These are phyloP conservation scores for Termitomyces titanicus DNA, from an alignment of 768 basidiomycete genomes.

Conservation along the genomic window DNA sequence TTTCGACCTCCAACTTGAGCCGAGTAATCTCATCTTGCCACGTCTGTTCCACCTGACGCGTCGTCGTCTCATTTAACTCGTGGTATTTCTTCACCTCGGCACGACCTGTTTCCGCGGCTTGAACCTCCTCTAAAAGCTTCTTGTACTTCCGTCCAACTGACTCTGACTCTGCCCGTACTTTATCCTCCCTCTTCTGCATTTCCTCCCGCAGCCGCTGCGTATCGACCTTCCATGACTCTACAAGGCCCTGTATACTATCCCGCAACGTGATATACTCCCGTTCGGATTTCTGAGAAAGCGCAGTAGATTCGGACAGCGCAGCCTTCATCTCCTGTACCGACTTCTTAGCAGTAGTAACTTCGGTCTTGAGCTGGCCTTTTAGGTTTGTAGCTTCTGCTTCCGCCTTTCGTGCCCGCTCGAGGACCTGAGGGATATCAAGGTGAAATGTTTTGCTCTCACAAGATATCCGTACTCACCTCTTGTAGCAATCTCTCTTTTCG, in stretches of 20 bases:
- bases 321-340: conserved; percentile 78
- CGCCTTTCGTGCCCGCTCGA: conserved; percentile 83
- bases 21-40: conserved; percentile 55
- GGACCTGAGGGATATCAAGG: conserved; percentile 42
- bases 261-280: conserved; percentile 79
- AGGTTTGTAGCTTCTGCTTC: conserved; percentile 70
- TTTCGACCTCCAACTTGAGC: conserved; percentile 52
- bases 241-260: conserved; percentile 71
- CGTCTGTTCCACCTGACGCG: conserved; percentile 55
- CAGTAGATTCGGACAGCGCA: conserved; percentile 67
- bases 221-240: conserved; percentile 72
- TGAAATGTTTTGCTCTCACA: background rate
- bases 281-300: conserved; percentile 76
- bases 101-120: conserved; percentile 43
- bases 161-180: conserved; percentile 64
- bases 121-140: conserved; percentile 58
- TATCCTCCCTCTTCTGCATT: conserved; percentile 72
- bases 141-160: conserved; percentile 66
- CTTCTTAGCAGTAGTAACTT: conserved; percentile 71
- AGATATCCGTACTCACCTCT: conserved; percentile 49
- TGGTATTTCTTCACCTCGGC: conserved; percentile 46
- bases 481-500: conserved; percentile 85
- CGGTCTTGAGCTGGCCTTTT: conserved; percentile 70
- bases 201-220: conserved; percentile 69
- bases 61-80: conserved; percentile 44